phyloP scores from a whole-genome alignment of 805 yeast genomes.

The Blastobotrys chiropterorum region DNA sequence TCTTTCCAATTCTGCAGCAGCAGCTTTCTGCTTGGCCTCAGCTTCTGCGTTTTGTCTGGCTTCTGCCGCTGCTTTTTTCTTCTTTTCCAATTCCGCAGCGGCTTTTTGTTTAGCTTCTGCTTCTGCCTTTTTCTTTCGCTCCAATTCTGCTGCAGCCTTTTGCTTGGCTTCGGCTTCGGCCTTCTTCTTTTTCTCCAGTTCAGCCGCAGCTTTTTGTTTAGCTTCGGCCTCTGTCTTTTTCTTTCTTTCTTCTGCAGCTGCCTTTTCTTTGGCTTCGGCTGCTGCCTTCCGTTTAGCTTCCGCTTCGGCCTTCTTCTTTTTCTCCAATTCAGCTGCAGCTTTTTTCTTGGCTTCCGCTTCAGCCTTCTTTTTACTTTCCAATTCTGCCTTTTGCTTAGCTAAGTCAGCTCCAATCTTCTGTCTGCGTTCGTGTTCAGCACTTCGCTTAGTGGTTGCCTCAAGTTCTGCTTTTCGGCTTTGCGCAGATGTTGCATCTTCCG shows the following conservation, averaged over 20 bases:
- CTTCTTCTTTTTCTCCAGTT: slow-evolving; percentile 2
- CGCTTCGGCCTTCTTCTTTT: neutral
- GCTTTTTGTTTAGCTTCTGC: neutral
- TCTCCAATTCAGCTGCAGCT: neutral
- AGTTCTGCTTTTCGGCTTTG: too few species aligned
- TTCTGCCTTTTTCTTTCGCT: neutral
- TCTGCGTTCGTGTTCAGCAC: neutral
- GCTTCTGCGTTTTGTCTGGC: neutral
- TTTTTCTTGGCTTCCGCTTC: neutral
- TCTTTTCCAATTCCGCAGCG: neutral
- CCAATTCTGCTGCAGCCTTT: neutral
- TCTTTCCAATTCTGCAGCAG: neutral
- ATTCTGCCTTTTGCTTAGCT: neutral
- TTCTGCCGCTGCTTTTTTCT: neutral
- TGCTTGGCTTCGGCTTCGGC: slow-evolving; percentile 4
- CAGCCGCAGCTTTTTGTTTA: neutral
- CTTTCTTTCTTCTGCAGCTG: neutral
- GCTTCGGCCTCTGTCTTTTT: neutral
- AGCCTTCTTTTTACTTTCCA: neutral
- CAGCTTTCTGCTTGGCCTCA: neutral
- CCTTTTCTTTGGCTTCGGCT: slow-evolving; percentile 3
- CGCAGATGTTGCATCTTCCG: too few species aligned
- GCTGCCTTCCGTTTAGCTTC: neutral
- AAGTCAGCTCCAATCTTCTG: neutral
- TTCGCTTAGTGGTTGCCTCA: too few species aligned